Conservation (phyloP, 1,139 yeast species). For the Sugiyamaella novakii region DNA sequence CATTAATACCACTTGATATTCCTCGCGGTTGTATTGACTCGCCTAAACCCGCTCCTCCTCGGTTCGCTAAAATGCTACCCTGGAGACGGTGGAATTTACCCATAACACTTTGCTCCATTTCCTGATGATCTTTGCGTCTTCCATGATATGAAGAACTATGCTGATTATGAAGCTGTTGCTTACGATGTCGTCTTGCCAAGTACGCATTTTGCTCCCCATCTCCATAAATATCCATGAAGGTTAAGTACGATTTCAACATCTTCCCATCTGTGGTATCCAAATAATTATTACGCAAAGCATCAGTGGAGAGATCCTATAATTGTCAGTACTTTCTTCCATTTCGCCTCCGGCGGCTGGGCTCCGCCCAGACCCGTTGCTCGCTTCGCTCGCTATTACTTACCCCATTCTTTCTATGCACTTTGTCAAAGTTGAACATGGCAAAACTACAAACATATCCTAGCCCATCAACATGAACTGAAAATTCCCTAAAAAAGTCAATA, state of each 20-base stretch:
- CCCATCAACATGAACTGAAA: conserved; percentile 88
- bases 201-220: conserved; percentile 31
- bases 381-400: conserved; percentile 20
- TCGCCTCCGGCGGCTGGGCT: too few relatives aligned
- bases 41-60: conserved; percentile 5
- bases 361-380: too few relatives aligned
- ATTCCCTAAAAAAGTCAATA: conserved; percentile 87
- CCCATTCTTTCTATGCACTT: conserved; percentile 20
- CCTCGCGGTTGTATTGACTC: not conserved
- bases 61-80: conserved; percentile 10
- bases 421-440: conserved; percentile 84
- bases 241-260: conserved; percentile 87
- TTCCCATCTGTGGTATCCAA: conserved; percentile 71
- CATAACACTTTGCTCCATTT: conserved; percentile 38
- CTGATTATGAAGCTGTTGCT: conserved; percentile 1
- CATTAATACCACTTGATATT: not conserved
- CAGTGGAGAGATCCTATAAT: conserved; percentile 21
- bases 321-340: conserved; percentile 8
- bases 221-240: conserved; percentile 83
- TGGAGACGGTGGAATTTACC: conserved; percentile 33
- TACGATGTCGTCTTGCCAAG: conserved; percentile 7
- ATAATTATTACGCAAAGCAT: conserved; percentile 33
- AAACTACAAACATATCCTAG: conserved; percentile 91
- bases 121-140: conserved; percentile 17
- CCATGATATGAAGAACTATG: conserved; percentile 1